These are phyloP conservation scores for Graphiopsis chlorocephala DNA, from an alignment of 2,329 filamentous ascomycete species.

Conservation along the genomic window DNA sequence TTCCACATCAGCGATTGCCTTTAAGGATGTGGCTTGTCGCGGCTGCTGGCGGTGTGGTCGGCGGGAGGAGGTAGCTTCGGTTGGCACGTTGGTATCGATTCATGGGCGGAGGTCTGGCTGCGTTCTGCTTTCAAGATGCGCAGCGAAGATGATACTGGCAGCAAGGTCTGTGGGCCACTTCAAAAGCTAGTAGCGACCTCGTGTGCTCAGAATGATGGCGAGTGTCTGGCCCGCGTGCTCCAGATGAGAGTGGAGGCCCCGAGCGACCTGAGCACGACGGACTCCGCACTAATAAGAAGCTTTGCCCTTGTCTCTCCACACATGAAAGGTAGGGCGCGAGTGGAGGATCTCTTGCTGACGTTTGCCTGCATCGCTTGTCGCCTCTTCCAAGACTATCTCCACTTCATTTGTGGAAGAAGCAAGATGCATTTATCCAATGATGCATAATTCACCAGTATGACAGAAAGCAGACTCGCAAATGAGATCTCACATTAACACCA, in stretches of 20 bases:
- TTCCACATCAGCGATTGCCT: constrained; percentile 13
- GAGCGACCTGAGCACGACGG: neutral
- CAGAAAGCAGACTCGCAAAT: neutral
- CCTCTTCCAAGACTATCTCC: constrained; percentile 1
- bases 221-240: constrained; percentile 7
- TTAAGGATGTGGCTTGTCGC: constrained; percentile 3
- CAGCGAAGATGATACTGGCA: neutral
- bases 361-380: neutral
- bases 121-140: neutral
- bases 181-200: neutral
- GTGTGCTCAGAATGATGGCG: constrained; percentile 5
- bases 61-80: neutral
- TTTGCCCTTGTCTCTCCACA: constrained; percentile 12
- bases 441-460: neutral
- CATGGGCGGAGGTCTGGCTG: neutral
- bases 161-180: neutral
- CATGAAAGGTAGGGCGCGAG: neutral
- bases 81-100: neutral
- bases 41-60: constrained; percentile 7
- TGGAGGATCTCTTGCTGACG: neutral
- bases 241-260: neutral
- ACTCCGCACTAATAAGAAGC: constrained; percentile 13
- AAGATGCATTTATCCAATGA: neutral
- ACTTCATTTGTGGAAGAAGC: neutral
- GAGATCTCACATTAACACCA: neutral